Base-by-base conservation (phyloP, 2,329 filamentous ascomycete genomes). In the Didymella arachidicola region DNA sequence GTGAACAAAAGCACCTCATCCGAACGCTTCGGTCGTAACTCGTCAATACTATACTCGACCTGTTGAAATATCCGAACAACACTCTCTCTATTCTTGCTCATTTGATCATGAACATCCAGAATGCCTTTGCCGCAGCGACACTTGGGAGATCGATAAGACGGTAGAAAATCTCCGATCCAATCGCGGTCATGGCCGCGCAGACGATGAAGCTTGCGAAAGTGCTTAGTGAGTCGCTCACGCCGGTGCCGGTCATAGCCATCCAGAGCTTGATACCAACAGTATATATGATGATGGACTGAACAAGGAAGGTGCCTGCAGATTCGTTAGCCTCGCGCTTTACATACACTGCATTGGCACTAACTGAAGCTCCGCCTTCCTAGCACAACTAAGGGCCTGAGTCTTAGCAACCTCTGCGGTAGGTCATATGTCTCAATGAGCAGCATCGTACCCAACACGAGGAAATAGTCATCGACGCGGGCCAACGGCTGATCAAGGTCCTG, bases 251-350 rank as follows among this genome's bases (percentile, higher is more conserved):
- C 52, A 74, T 60, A 45, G 66, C 58, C 43, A 70, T 34, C 86
- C 89, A 79, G 3, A 77, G 58, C 50, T 76, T 77, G 66, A 81
- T 79, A 45, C 79, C 79, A 12, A 73, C 71, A 1, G 74, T 77
- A 65, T 81, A 81, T 36, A 79, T 70, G 27, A 81, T 65, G 47
- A 77, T 75, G 7, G 75, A 68, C 61, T 81, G 79, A 4, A 78
- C 61, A 38, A 80, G 72, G 61, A 80, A 80, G 58, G 73, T 75
- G 64, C 78, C 79, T 81, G 26, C 3, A 4, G 14, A 2, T 16
- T 7, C 30, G 48, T 72, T 38, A 72, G 65, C 47, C 54, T 5
- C 8, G 11, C n/a, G 26, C 36, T 19, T 11, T 11, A 39, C 18
- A 6, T 3, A 5, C 29, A n/a, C 2, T 7, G 4, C 16, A 3